phyloP scores from a whole-genome alignment of 2,329 filamentous ascomycete genomes.

The Pyrenophora seminiperda region DNA sequence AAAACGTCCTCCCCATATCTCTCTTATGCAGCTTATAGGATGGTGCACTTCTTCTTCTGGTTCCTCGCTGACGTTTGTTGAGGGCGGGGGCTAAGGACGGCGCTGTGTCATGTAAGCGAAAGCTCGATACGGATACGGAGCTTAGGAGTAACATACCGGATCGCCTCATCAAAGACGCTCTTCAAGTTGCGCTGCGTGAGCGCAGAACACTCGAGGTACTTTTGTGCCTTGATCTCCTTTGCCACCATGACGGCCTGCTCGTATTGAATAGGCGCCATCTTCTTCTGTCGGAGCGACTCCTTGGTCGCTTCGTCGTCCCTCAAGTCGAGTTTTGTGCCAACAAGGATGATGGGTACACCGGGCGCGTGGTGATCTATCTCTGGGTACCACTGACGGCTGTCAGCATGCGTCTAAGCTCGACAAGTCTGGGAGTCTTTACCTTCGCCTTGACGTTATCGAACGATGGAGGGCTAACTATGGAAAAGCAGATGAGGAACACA shows the following conservation, averaged over 20 bases:
- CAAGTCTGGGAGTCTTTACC: constrained; percentile 59
- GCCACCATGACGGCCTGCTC: constrained; percentile 87
- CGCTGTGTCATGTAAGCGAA: constrained; percentile 38
- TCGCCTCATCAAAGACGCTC: constrained; percentile 98
- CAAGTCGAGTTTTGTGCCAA: constrained; percentile 95
- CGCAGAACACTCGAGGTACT: constrained; percentile 97
- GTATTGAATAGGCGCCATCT: constrained; percentile 96
- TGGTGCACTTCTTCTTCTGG: constrained; percentile 33
- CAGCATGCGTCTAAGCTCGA: background rate
- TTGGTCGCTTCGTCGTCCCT: constrained; percentile 84
- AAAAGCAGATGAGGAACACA: constrained; percentile 98
- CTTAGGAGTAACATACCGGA: constrained; percentile 69
- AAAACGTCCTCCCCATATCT: constrained; percentile 13
- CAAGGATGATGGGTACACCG: constrained; percentile 92
- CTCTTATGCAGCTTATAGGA: constrained; percentile 28
- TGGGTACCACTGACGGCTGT: constrained; percentile 77
- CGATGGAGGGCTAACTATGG: constrained; percentile 94
- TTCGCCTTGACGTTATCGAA: constrained; percentile 99
- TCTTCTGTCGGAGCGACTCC: constrained; percentile 83
- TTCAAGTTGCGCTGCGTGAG: constrained; percentile 96
- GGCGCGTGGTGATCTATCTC: constrained; percentile 98
- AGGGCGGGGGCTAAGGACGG: constrained; percentile 50
- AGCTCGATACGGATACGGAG: background rate
- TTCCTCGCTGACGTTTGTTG: constrained; percentile 33
- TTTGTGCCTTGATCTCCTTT: constrained; percentile 93